phyloP scores from a whole-genome alignment of 805 yeast species.

The Candida oleophila region DNA sequence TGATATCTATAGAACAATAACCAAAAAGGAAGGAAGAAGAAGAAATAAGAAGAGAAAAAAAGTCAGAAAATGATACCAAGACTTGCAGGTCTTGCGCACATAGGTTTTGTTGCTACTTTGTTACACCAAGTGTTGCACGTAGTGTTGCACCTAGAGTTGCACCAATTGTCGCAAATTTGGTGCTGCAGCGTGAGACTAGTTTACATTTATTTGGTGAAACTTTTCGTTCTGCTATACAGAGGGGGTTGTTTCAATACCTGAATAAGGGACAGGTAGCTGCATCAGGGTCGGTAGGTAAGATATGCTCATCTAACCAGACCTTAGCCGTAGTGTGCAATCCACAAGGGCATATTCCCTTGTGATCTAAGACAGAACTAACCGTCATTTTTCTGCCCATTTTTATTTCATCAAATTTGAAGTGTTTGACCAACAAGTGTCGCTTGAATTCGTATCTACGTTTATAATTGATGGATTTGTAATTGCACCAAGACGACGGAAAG shows the following conservation, averaged over 20 bases:
- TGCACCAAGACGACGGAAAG: slow-evolving; percentile 15
- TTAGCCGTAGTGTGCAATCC: slow-evolving; percentile 15
- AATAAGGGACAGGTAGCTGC: slow-evolving; percentile 10
- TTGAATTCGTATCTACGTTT: slow-evolving; percentile 20
- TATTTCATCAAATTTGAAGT: slow-evolving; percentile 15
- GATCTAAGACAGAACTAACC: slow-evolving; percentile 14
- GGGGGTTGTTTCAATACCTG: not conserved
- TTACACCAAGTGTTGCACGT: no score
- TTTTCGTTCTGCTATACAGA: not conserved
- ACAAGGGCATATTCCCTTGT: slow-evolving; percentile 18
- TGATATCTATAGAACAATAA: no score
- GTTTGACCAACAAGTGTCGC: slow-evolving; percentile 17
- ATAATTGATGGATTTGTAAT: slow-evolving; percentile 15
- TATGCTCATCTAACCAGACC: slow-evolving; percentile 17
- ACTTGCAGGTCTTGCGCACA: no score
- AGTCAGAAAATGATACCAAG: no score
- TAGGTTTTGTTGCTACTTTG: no score
- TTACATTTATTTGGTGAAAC: not conserved
- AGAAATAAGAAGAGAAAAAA: no score
- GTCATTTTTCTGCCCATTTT: slow-evolving; percentile 11
- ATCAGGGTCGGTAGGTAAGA: slow-evolving; percentile 10
- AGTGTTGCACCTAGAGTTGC: no score
- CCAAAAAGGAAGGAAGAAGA: no score
- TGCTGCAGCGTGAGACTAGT: not conserved
- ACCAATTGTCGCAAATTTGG: no score